Base-by-base conservation (phyloP, 176 grass and related monocot genomes). In the Ananas comosus region DNA sequence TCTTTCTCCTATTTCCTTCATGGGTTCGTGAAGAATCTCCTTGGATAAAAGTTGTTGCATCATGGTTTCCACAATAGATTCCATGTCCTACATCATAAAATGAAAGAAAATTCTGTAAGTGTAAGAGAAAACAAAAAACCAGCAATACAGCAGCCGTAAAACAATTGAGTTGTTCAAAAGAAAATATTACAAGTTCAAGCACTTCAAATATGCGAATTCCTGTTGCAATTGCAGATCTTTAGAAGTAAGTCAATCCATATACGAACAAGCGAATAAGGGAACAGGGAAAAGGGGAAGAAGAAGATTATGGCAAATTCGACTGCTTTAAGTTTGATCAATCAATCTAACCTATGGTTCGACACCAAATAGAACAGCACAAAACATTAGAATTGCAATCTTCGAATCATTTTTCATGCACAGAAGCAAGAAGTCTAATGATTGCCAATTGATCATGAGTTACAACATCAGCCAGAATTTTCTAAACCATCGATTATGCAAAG, bases 1-100 rank as follows among this genome's bases (percentile, higher is more conserved):
- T 72, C 86, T 89, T 74, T 88, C 82, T 24, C 85, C 92, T 68
- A 96, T 96, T 74, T 96, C 92, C 73, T 87, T 96, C 92, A 96
- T 96, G 13, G 92, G 92, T 59, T 96, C 92, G 58, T 96, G 76
- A 56, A 96, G 88, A 84, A 96, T 96, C 57, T 96, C 92, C 70
- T 91, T 91, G 67, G 92, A 91, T 22, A 96, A 66, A 82, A 96
- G 92, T 64, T 96, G 92, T 50, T 91, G 89, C 92, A 96, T 91
- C 92, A 96, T 96, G 48, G 83, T 96, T 80, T 91, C 86, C 66
- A 96, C 92, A 80, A 96, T 89, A 9, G 92, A 96, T 50, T 85
- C 92, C 86, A 96, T 89, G 72, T 87, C 88, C 92, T 96, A 72
- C 66, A 18, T 42, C 5, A 42, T 23, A 72, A 50, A 65, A 50